Percentiles rank a stretch among this genome's conserved stretches.
Conservation (phyloP, 2,329 filamentous ascomycete species). For the Periconia sp. region DNA sequence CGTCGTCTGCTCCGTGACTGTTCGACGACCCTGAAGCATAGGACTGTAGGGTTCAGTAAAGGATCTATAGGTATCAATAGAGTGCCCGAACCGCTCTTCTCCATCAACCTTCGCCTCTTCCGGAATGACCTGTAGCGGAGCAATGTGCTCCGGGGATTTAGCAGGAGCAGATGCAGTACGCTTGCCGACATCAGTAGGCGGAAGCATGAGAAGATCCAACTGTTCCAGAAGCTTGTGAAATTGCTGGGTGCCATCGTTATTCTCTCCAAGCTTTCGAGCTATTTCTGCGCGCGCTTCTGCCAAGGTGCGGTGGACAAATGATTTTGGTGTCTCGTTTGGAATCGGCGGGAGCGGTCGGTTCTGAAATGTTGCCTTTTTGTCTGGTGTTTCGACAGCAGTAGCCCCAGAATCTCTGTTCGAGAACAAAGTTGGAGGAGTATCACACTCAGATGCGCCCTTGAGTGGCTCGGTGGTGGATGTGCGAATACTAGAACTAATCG, state of each 20-base stretch:
- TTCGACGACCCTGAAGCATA: slow-evolving; percentile 25
- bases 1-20: slow-evolving; percentile 48
- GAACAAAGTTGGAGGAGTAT: slow-evolving; percentile 60
- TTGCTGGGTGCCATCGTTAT: slow-evolving; percentile 55
- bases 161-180: slow-evolving; percentile 55
- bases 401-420: slow-evolving; percentile 48
- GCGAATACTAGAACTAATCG: slow-evolving; percentile 58
- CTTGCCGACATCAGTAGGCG: slow-evolving; percentile 42
- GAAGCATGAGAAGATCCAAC: slow-evolving; percentile 63
- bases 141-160: slow-evolving; percentile 34
- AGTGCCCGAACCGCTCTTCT: slow-evolving; percentile 37
- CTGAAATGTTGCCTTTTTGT: slow-evolving; percentile 35
- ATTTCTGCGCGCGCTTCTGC: slow-evolving; percentile 65
- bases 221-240: slow-evolving; percentile 66
- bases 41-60: slow-evolving; percentile 51
- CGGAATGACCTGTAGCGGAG: slow-evolving; percentile 57
- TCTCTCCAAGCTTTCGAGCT: slow-evolving; percentile 54
- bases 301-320: slow-evolving; percentile 61
- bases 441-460: slow-evolving; percentile 46
- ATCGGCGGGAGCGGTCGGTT: slow-evolving; percentile 54
- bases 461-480: slow-evolving; percentile 51
- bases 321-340: slow-evolving; percentile 56
- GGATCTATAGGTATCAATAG: slow-evolving; percentile 43
- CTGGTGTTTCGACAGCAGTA: slow-evolving; percentile 31
- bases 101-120: slow-evolving; percentile 54